Evolutionary conservation across 371 early-diverging fungal genomes (phyloP).

Genomic region (Mucor mucedo): DNA sequence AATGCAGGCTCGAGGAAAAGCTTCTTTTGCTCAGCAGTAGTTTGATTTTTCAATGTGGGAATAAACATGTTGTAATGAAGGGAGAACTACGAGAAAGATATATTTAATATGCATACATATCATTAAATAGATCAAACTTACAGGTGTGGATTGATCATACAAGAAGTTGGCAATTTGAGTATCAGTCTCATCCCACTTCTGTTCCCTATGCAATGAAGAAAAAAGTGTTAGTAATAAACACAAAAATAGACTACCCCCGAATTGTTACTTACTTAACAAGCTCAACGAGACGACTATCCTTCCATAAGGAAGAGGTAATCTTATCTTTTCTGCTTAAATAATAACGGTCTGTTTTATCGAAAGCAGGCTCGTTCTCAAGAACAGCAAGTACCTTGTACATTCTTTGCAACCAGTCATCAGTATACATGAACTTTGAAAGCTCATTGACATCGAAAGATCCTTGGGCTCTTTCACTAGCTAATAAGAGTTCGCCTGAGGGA

Average conservation of each 20-base stretch:
- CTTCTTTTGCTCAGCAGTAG: constrained; percentile 79
- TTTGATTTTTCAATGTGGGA: constrained; percentile 77
- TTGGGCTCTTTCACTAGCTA: constrained; percentile 64
- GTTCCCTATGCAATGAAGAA: constrained; percentile 31
- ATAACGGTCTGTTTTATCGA: constrained; percentile 63
- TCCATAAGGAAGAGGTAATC: constrained; percentile 52
- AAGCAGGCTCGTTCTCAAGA: constrained; percentile 64
- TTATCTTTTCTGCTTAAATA: constrained; percentile 58
- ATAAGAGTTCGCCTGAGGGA: constrained; percentile 62
- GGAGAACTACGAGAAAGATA: constrained; percentile 34
- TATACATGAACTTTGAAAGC: constrained; percentile 59
- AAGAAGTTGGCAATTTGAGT: constrained; percentile 48
- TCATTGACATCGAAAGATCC: constrained; percentile 60
- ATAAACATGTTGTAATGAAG: constrained; percentile 77
- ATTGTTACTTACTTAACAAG: constrained; percentile 41
- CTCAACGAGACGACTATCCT: constrained; percentile 61
- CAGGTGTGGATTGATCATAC: constrained; percentile 53
- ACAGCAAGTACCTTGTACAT: constrained; percentile 55
- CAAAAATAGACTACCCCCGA: neutral
- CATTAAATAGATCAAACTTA: constrained; percentile 21
- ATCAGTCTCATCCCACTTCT: constrained; percentile 53
- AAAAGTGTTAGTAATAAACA: neutral
- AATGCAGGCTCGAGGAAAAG: constrained; percentile 76
- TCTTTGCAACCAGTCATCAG: constrained; percentile 55
- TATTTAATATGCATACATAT: neutral